These are phyloP conservation scores for Ophiostoma angusticollis DNA, from an alignment of 2,329 filamentous ascomycete species.

Conservation along the genomic window DNA sequence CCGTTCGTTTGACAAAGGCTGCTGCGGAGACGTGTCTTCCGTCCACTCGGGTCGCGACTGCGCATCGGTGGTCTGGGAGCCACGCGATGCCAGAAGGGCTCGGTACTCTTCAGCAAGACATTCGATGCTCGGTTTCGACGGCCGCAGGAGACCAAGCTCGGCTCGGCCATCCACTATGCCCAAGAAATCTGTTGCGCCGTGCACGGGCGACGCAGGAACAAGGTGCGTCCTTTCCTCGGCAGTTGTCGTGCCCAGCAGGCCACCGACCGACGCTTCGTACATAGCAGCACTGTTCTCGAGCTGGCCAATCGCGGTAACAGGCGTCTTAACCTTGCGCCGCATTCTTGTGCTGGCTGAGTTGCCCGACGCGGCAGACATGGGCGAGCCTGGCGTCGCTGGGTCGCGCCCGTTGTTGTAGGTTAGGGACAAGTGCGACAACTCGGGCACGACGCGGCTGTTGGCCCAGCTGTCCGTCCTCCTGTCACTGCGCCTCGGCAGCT, in stretches of 20 bases:
- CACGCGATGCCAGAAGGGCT: slow-evolving; percentile 30
- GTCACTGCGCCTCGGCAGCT: not conserved
- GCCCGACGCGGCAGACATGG: slow-evolving; percentile 2
- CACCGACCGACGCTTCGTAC: not conserved
- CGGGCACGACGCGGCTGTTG: slow-evolving; percentile 19
- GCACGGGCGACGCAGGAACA: too few relatives aligned
- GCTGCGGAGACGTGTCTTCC: not conserved
- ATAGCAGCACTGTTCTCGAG: slow-evolving; percentile 23
- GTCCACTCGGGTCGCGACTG: slow-evolving; percentile 16
- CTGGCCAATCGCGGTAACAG: slow-evolving; percentile 36
- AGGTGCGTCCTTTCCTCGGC: too few relatives aligned
- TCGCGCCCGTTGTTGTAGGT: slow-evolving; percentile 12
- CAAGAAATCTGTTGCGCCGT: not conserved
- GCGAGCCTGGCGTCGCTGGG: slow-evolving; percentile 14
- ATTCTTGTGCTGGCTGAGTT: slow-evolving; percentile 17
- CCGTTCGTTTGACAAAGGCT: too few relatives aligned
- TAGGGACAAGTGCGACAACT: slow-evolving; percentile 23
- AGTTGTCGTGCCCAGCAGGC: too few relatives aligned
- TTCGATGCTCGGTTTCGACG: slow-evolving; percentile 30
- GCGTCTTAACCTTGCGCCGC: slow-evolving; percentile 38
- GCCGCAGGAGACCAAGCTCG: slow-evolving; percentile 10
- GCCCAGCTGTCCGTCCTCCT: not conserved
- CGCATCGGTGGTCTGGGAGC: slow-evolving; percentile 21
- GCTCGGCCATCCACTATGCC: slow-evolving; percentile 1
- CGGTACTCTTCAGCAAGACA: slow-evolving; percentile 39